Evolutionary conservation across 2,329 filamentous ascomycete genomes (phyloP).

Genomic region (Chrysosporium keratinophilum): DNA sequence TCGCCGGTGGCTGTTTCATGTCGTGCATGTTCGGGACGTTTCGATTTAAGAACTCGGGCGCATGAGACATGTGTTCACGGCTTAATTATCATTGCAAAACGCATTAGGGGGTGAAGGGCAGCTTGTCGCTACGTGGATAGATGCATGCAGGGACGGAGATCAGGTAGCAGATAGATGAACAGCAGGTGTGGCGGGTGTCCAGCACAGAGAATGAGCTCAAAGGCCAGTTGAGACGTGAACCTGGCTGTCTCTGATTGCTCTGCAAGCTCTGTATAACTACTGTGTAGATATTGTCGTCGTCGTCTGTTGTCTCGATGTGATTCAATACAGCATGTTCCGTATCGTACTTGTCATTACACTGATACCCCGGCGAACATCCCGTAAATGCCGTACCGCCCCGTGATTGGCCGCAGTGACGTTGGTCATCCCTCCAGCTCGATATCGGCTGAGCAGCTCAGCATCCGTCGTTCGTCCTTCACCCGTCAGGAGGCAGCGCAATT

Average conservation of each 20-base stretch:
- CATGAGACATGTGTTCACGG: not conserved
- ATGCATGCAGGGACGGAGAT: not conserved
- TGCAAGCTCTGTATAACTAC: not conserved
- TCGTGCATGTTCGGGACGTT: not conserved
- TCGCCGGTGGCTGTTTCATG: not conserved
- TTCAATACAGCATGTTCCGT: not conserved
- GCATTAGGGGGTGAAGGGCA: not conserved
- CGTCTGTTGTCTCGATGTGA: not conserved
- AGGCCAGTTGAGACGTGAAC: not conserved
- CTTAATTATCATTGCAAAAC: not conserved
- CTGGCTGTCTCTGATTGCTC: not conserved
- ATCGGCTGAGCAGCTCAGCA: not conserved
- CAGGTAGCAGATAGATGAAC: conserved; percentile 2
- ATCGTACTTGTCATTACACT: too few species aligned
- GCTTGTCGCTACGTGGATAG: not conserved
- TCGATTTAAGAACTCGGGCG: not conserved
- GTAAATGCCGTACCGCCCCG: too few species aligned
- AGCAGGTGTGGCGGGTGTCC: not conserved
- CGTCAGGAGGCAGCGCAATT: not conserved
- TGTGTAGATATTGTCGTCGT: not conserved
- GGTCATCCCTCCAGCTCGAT: not conserved
- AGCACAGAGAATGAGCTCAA: too few species aligned
- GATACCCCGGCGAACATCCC: too few species aligned
- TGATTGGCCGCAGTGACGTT: not conserved
- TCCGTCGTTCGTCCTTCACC: not conserved